Percentiles rank a stretch among this genome's conserved stretches.
These are phyloP conservation scores for Toxoplasma gondii DNA, from an alignment of 169 alveolate species.

Conservation along the genomic window DNA sequence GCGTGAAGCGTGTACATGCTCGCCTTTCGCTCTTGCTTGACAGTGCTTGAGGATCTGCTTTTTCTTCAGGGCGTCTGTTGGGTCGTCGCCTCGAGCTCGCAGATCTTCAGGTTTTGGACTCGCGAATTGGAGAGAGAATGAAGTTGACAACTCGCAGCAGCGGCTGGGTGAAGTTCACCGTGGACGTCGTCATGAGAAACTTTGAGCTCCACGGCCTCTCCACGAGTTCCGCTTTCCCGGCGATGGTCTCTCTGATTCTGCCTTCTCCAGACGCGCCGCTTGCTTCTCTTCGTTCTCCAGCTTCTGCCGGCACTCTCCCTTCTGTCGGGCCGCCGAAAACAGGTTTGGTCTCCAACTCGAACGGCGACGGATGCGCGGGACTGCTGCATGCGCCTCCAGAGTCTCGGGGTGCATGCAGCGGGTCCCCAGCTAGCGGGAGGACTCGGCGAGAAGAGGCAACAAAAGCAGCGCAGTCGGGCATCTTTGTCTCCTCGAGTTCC, in stretches of 20 bases:
- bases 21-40: not conserved
- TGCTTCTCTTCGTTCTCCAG: not conserved
- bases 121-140: slow-evolving; percentile 20
- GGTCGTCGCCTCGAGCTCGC: not conserved
- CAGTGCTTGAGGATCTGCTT: not conserved
- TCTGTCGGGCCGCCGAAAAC: too few relatives aligned
- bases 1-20: not conserved
- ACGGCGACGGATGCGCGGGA: too few relatives aligned
- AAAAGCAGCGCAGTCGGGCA: too few relatives aligned
- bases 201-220: slow-evolving; percentile 27
- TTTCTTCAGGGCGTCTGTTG: slow-evolving; percentile 5
- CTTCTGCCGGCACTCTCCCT: too few relatives aligned
- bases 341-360: too few relatives aligned
- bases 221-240: not conserved
- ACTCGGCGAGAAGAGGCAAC: too few relatives aligned
- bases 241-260: not conserved
- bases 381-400: too few relatives aligned
- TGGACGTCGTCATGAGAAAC: not conserved
- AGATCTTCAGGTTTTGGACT: not conserved
- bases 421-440: too few relatives aligned
- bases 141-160: slow-evolving; percentile 30
- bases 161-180: not conserved
- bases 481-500: too few relatives aligned
- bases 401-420: too few relatives aligned
- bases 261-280: not conserved